phyloP scores from a whole-genome alignment of 495 filamentous ascomycete genomes.

The Penicillium cosmopolitanum region DNA sequence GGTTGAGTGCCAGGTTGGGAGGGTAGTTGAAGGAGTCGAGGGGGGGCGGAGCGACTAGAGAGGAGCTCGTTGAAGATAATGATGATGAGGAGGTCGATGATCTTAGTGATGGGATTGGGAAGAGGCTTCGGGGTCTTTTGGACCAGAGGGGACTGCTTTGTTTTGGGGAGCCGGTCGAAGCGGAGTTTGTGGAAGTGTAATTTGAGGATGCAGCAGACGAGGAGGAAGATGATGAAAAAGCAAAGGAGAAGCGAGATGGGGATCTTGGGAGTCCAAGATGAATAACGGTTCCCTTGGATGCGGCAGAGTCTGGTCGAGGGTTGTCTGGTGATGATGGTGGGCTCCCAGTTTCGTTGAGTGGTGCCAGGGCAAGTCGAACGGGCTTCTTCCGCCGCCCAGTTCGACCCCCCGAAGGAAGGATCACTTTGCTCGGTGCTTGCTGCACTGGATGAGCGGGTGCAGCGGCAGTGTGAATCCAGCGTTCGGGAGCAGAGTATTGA shows the following conservation, averaged over 20 bases:
- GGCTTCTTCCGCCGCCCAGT: conserved; percentile 43
- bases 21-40: conserved; percentile 24
- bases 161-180: conserved; percentile 7
- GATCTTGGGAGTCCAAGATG: conserved; percentile 40
- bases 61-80: conserved; percentile 14
- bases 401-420: conserved; percentile 52
- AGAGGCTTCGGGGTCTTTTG: conserved; percentile 28
- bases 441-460: conserved; percentile 10
- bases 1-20: conserved; percentile 50
- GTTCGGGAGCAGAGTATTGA: conserved; percentile 86
- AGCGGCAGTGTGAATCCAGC: conserved; percentile 55
- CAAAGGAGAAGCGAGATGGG: conserved; percentile 40
- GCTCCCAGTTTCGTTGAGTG: conserved; percentile 23
- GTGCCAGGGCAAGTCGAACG: conserved; percentile 22
- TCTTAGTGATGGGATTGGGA: conserved; percentile 41
- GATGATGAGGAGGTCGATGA: conserved; percentile 35
- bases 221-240: conserved; percentile 41
- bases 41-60: conserved; percentile 6
- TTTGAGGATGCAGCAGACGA: conserved; percentile 22
- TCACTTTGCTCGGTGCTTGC: conserved; percentile 15
- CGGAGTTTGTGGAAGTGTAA: conserved; percentile 13
- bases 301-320: conserved; percentile 37
- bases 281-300: conserved; percentile 47
- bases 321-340: conserved; percentile 26
- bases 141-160: conserved; percentile 28